These are phyloP conservation scores for Mycena floridula DNA, from an alignment of 768 basidiomycete genomes.

Conservation along the genomic window DNA sequence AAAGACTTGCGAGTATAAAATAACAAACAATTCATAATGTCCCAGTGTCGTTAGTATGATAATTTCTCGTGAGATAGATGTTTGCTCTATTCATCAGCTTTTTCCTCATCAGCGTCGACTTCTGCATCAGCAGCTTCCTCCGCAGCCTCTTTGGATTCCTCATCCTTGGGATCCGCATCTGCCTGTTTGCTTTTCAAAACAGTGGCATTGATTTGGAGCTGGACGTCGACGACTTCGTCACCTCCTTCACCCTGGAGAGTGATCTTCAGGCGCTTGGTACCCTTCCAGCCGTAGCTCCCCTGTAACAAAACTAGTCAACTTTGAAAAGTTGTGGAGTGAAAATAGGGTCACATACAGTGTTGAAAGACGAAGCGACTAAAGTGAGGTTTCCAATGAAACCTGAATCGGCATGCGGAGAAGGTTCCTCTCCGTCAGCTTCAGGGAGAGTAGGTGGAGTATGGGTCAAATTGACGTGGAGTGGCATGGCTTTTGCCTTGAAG, in stretches of 20 bases:
- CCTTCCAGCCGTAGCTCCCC: conserved; percentile 88
- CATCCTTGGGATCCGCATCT: conserved; percentile 29
- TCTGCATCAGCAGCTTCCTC: conserved; percentile 19
- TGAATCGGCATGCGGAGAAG: conserved; percentile 38
- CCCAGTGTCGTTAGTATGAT: too few relatives aligned
- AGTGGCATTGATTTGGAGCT: conserved; percentile 63
- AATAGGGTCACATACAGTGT: too few relatives aligned
- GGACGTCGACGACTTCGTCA: conserved; percentile 64
- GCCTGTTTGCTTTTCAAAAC: conserved; percentile 65
- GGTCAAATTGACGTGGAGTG: conserved; percentile 63
- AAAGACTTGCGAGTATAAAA: too few relatives aligned
- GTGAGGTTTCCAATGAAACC: conserved; percentile 55
- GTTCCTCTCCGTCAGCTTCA: conserved; percentile 26
- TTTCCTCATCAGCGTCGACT: conserved; percentile 11
- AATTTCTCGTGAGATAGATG: conserved; percentile 10
- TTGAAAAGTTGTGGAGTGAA: too few relatives aligned
- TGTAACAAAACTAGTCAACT: too few relatives aligned
- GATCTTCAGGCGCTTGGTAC: conserved; percentile 57
- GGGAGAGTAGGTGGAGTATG: conserved; percentile 49
- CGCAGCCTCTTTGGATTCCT: conserved; percentile 21
- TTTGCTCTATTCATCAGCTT: conserved; percentile 14
- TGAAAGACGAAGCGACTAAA: conserved; percentile 54
- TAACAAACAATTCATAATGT: too few relatives aligned
- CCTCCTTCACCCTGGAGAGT: conserved; percentile 51
- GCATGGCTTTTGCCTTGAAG: conserved; percentile 63